Evolutionary conservation across 2,329 filamentous ascomycete species (phyloP), one percentile per base, ranked within the genome.

Genomic region (Epichloe amarillans): DNA sequence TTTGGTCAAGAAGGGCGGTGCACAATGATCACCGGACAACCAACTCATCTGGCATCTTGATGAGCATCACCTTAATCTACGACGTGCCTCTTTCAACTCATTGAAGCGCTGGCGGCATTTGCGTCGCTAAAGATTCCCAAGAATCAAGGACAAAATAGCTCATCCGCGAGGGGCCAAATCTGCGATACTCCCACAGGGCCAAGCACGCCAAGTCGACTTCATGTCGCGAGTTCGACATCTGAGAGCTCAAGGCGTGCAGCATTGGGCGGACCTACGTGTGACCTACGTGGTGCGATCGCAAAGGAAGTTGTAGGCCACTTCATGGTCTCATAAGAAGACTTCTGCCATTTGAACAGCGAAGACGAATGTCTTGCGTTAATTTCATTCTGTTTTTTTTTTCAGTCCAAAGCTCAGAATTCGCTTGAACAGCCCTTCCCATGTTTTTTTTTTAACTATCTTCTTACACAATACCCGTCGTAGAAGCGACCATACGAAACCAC

Each of bases 381-480:
- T 41, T 8, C 3, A 11, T 11, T 30, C 1, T 11, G 26, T 1
- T 30, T 30, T 30, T 10, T 10, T 11, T 30, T 30, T 3, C 30
- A 30, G 30, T 30, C 10, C 11, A 30, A 30, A 30, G 30, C 30
- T 30, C 30, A 10, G 30, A 30, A 30, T 30, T 30, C 11, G 26
- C 26, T 30, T 30, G 1, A 30, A 30, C 39, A 19, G 5, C 5
- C 19, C 11, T 5, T 41, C 7, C 17, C 17, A 23, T 23, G 5
- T 2, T 17, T 23, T 19, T 23, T 19, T 40, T 15, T 45, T 43
- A 33, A 30, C 35, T 41, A 35, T 11, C 21, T 45, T 44, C 42
- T 43, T 17, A 44, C 39, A 43, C 17, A 53, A 53, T 50, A 53
- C 52, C 52, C 49, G 49, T 36, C 23, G 46, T 36, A 12, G 50